Evolutionary conservation across 2,329 filamentous ascomycete genomes (phyloP).

Genomic region (Ilyonectria destructans): DNA sequence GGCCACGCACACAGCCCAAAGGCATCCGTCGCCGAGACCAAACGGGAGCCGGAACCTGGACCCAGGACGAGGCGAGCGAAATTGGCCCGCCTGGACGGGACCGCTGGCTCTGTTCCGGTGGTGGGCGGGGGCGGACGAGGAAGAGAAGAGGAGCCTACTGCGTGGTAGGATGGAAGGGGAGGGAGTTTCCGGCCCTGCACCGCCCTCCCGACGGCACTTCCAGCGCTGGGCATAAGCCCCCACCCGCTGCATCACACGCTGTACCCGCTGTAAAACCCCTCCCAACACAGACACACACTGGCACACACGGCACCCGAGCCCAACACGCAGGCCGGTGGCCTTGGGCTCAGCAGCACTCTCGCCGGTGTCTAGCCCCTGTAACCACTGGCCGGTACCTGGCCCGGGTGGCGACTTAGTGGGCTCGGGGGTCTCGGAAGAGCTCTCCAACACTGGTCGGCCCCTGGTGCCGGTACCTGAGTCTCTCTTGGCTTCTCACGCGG

Average conservation of each 20-base stretch:
- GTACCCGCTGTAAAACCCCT: constrained; percentile 11
- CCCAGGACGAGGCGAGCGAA: constrained; percentile 25
- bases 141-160: background rate
- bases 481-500: background rate
- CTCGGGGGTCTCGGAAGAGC: constrained; percentile 36
- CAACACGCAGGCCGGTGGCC: constrained; percentile 13
- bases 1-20: constrained; percentile 17
- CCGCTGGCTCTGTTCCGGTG: constrained; percentile 20
- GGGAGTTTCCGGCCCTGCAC: constrained; percentile 6
- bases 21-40: constrained; percentile 1
- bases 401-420: constrained; percentile 40
- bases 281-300: background rate
- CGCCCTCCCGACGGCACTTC: background rate
- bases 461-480: constrained; percentile 48
- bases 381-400: constrained; percentile 40
- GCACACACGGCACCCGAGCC: constrained; percentile 19
- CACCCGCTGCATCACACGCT: constrained; percentile 16
- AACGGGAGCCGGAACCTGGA: background rate
- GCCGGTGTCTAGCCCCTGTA: constrained; percentile 32
- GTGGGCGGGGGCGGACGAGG: background rate
- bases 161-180: background rate
- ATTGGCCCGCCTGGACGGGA: constrained; percentile 23
- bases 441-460: constrained; percentile 43
- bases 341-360: constrained; percentile 2
- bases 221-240: constrained; percentile 15